Evolutionary conservation across 352 stramenopile species (phyloP), one percentile per base, ranked within the genome.

Genomic region (Pelagophyceae sp.): DNA sequence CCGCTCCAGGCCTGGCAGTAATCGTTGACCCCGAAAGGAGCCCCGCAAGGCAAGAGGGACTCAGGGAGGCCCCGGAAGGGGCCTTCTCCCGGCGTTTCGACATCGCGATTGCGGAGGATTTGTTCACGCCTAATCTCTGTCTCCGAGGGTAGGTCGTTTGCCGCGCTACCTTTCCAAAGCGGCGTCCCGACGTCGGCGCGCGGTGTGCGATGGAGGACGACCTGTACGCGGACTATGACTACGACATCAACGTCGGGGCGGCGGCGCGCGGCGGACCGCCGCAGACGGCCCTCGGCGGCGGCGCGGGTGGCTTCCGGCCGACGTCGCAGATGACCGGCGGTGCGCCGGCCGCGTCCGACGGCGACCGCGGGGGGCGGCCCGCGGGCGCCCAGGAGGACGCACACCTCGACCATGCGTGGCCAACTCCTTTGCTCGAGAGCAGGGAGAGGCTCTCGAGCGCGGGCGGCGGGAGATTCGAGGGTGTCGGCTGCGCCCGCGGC

Each of bases 151-250:
- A n/a, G n/a, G n/a, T n/a, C n/a, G n/a, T n/a, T n/a, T n/a, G n/a
- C n/a, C n/a, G n/a, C n/a, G n/a, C n/a, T n/a, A n/a, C n/a, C n/a
- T n/a, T n/a, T n/a, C n/a, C n/a, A n/a, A n/a, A n/a, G n/a, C n/a
- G n/a, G n/a, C n/a, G n/a, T n/a, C n/a, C n/a, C n/a, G n/a, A n/a
- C n/a, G n/a, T n/a, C n/a, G n/a, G n/a, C n/a, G n/a, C n/a, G n/a
- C n/a, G n/a, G n/a, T n/a, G n/a, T n/a, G n/a, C n/a, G 35, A n/a
- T n/a, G 27, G 87, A 94, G 37, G 89, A 93, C 72, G 90, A 95
- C 76, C 81, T 95, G 70, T 95, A 95, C 81, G 89, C 93, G 81
- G 93, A 94, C 85, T 93, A 92, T 76, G 90, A 84, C 74, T 93
- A 93, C 79, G 85, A 93, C 65, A 83, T 91, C 71, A 51, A 72